phyloP scores from a whole-genome alignment of 768 basidiomycete species.

The Auriscalpium orientale region DNA sequence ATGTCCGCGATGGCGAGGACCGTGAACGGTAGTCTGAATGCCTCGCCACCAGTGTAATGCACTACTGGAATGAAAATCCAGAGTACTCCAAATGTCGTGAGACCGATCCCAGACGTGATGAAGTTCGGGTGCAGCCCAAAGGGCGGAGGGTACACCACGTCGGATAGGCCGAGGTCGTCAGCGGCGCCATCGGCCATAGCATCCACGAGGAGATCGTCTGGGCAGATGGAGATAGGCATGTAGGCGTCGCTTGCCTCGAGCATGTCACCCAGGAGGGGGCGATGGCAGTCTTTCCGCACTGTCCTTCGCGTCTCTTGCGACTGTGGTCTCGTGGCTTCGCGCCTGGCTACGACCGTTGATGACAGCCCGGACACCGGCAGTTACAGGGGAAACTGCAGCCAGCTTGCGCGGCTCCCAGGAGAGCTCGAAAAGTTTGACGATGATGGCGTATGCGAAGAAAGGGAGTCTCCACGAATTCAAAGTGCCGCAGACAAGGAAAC shows the following conservation, averaged over 20 bases:
- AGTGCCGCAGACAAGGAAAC: too few species aligned
- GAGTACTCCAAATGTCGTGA: slow-evolving; percentile 65
- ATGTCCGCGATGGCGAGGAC: slow-evolving; percentile 57
- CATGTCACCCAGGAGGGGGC: slow-evolving; percentile 67
- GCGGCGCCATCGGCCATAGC: slow-evolving; percentile 6
- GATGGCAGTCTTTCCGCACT: slow-evolving; percentile 22
- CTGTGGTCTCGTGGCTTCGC: too few species aligned
- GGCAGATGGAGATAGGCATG: slow-evolving; percentile 33
- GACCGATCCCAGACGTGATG: slow-evolving; percentile 72
- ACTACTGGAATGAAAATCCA: slow-evolving; percentile 78
- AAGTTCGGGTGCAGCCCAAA: slow-evolving; percentile 84
- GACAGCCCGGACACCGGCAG: slow-evolving; percentile 69
- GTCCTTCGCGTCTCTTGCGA: slow-evolving; percentile 21
- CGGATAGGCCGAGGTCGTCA: slow-evolving; percentile 16
- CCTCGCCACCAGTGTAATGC: slow-evolving; percentile 56
- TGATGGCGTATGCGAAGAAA: slow-evolving; percentile 86
- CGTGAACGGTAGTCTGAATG: slow-evolving; percentile 56
- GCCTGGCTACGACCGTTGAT: slow-evolving; percentile 54
- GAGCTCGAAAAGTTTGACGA: slow-evolving; percentile 57
- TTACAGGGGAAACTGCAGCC: slow-evolving; percentile 71
- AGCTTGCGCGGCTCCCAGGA: slow-evolving; percentile 60
- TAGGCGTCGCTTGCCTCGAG: slow-evolving; percentile 40
- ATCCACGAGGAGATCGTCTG: slow-evolving; percentile 23
- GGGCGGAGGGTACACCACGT: slow-evolving; percentile 51
- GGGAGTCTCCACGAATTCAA: too few species aligned